phyloP scores from a whole-genome alignment of 2,329 filamentous ascomycete genomes.

The Trichoderma lentiforme region DNA sequence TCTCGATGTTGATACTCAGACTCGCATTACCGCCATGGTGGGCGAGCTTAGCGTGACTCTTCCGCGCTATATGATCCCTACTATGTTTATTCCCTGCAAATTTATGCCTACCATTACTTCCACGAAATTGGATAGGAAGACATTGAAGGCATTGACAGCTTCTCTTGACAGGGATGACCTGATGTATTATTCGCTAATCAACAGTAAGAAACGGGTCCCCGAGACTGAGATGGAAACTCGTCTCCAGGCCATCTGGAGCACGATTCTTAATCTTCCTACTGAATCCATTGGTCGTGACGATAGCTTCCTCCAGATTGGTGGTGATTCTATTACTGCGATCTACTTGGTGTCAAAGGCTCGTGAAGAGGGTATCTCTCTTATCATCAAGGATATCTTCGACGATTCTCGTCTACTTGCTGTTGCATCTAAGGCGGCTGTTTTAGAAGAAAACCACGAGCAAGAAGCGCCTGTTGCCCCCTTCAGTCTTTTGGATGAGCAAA shows the following conservation, averaged over 20 bases:
- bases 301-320: slow-evolving; percentile 21
- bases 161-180: not conserved
- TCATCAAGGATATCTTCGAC: slow-evolving; percentile 15
- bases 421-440: slow-evolving; percentile 1
- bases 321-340: slow-evolving; percentile 21
- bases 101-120: slow-evolving; percentile 32
- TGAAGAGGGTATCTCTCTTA: slow-evolving; percentile 13
- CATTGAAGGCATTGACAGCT: not conserved
- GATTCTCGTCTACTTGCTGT: slow-evolving; percentile 20
- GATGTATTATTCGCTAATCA: not conserved
- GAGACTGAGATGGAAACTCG: slow-evolving; percentile 19
- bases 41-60: slow-evolving; percentile 2
- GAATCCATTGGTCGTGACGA: slow-evolving; percentile 20
- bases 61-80: slow-evolving; percentile 41
- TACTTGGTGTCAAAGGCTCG: slow-evolving; percentile 19
- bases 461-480: not conserved
- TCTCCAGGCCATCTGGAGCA: slow-evolving; percentile 22
- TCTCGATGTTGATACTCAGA: not conserved
- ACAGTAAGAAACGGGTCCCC: slow-evolving; percentile 1
- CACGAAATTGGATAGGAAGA: slow-evolving; percentile 14
- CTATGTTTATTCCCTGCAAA: slow-evolving; percentile 38
- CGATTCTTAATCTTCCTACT: slow-evolving; percentile 12
- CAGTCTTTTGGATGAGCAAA: not conserved
- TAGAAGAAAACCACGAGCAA: not conserved
- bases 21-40: not conserved